Evolutionary conservation across 2,329 filamentous ascomycete species (phyloP).

Genomic region (Diaporthe sp.): DNA sequence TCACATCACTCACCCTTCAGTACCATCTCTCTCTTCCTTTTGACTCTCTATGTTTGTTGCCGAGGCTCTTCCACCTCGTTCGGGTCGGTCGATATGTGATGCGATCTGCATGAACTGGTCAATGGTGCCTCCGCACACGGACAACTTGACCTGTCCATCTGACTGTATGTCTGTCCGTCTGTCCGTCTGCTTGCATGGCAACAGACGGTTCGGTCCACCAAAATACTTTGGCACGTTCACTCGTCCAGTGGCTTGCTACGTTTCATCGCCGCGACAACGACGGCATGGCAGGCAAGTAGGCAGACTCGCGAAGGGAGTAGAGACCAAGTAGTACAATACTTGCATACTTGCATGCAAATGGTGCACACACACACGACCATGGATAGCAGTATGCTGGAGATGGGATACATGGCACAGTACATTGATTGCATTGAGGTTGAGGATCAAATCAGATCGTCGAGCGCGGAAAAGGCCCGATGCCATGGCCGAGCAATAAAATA

Average conservation of each 20-base stretch:
- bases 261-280: slow-evolving; percentile 19
- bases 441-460: background rate
- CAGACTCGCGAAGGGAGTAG: background rate
- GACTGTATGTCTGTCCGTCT: background rate
- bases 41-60: background rate
- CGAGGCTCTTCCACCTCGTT: background rate
- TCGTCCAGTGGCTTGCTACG: slow-evolving; percentile 27
- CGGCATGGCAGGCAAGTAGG: background rate
- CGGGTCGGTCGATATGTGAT: slow-evolving; percentile 23
- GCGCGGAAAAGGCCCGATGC: slow-evolving; percentile 26
- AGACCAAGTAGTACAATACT: background rate
- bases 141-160: background rate
- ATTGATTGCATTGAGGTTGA: too few species aligned
- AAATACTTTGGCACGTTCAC: background rate
- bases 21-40: background rate
- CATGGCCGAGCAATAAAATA: background rate
- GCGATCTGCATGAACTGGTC: slow-evolving; percentile 11
- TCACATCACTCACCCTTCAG: background rate
- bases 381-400: background rate
- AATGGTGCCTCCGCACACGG: background rate
- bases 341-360: background rate
- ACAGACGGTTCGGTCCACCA: background rate
- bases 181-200: background rate
- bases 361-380: too few species aligned
- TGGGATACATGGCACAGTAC: background rate